These are phyloP conservation scores for Bryoerythrophyllum caledonicum DNA, from an alignment of 225 moss, liverwort and hornwort genomes.

Conservation along the genomic window DNA sequence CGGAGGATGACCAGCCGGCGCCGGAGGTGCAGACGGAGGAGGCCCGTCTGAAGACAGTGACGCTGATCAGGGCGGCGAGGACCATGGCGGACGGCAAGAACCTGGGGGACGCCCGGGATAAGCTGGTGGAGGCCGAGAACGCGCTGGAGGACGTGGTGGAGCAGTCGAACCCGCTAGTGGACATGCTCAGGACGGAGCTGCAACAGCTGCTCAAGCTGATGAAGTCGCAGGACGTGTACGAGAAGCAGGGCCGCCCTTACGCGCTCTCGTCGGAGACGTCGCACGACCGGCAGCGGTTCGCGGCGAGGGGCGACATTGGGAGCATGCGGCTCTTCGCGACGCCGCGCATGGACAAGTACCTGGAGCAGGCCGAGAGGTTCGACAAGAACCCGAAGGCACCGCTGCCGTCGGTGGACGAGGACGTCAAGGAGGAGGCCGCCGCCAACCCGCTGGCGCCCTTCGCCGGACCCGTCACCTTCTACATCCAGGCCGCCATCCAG, in stretches of 20 bases:
- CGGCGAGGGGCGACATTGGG: conserved; percentile 2
- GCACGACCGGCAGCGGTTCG: conserved; percentile 10
- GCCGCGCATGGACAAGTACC: conserved; percentile 9
- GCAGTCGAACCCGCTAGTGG: no score
- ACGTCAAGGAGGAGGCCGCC: conserved; percentile 13
- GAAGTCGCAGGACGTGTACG: conserved; percentile 2
- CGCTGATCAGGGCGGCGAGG: no score
- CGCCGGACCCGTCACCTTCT: conserved; percentile 4
- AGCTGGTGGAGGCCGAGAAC: no score
- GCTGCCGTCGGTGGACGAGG: conserved; percentile 8
- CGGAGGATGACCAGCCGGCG: no score
- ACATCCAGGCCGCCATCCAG: no score
- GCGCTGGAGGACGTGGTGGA: no score
- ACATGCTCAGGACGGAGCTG: not conserved
- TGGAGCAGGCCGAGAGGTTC: no score
- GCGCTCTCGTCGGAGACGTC: no score
- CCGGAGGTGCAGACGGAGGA: no score
- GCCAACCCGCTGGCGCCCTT: not conserved
- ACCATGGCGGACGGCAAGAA: no score
- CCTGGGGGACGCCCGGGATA: no score
- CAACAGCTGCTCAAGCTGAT: conserved; percentile 9
- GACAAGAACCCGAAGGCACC: conserved; percentile 3
- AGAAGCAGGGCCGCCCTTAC: conserved; percentile 1
- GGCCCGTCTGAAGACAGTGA: no score
- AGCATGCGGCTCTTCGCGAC: not conserved